Base-by-base conservation (phyloP, 176 grass and related monocot genomes). In the Musa itinerans region DNA sequence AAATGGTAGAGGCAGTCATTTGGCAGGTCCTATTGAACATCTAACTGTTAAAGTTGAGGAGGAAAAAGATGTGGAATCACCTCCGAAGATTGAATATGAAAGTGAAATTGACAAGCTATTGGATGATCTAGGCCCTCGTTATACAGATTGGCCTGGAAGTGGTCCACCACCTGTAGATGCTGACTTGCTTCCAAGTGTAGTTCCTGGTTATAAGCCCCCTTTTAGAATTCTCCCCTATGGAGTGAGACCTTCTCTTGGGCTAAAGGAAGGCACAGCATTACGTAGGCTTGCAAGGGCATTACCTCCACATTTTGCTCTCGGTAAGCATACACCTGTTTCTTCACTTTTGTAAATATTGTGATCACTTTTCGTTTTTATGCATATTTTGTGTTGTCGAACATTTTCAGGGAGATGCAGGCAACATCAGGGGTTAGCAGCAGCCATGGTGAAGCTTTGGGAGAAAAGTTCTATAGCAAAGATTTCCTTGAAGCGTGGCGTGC, bases 381-480 rank as follows among this genome's bases (percentile, higher is more conserved):
- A 50, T 27, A 11, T 14, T 69, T 69, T 50, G 10, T 56, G 9
- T 8, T 53, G 19, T 10, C 15, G 3, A 13, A 74, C 72, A 19
- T 56, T 16, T 54, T n/a, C 83, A 98, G 95, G 95, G 86, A 98
- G 95, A 53, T 93, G 92, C 67, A 89, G 86, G 50, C 87, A 87
- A 15, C 95, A 94, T 87, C 90, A 98, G 87, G 95, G 95, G 16
- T 78, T 98, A 83, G 84, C 95, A 52, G 75, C 65, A 17, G 88
- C 90, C 68, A 98, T 98, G 65, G 70, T 94, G 74, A 94, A 94
- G 78, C 86, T 98, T 65, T 98, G 95, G 95, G 90, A 99, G 80
- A 94, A 89, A 76, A 94, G 90, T 79, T 79, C 93, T 61, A 88
- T 99, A 16, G 95, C 88, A 71, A 99, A 99, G 87, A 99, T 99